Evolutionary conservation across 148 eudicot species (phyloP).

Genomic region (Rhododendron simsii): DNA sequence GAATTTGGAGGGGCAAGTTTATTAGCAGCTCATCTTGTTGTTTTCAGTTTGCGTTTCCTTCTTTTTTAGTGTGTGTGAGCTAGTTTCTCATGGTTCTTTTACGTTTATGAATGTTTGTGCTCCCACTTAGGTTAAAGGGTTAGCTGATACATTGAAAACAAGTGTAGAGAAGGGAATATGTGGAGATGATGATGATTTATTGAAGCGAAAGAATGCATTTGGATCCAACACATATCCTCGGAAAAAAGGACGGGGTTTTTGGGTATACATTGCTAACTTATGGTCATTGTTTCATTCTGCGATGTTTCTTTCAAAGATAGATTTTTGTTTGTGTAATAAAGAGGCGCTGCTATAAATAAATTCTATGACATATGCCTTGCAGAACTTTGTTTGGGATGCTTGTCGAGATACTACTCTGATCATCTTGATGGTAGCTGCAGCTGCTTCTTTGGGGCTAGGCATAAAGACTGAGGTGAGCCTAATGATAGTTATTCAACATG

Average conservation of each 20-base stretch:
- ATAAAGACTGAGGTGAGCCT: slow-evolving; percentile 84
- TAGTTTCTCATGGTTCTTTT: not conserved
- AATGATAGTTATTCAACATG: not conserved
- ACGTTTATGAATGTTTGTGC: not conserved
- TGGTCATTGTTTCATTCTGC: not conserved
- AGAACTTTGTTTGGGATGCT: slow-evolving; percentile 92
- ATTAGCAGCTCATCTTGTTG: not conserved
- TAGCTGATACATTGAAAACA: slow-evolving; percentile 54
- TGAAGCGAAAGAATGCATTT: slow-evolving; percentile 53
- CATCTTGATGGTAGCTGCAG: slow-evolving; percentile 94
- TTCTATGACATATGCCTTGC: not conserved
- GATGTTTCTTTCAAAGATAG: not conserved
- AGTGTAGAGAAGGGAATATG: slow-evolving; percentile 62
- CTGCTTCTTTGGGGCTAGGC: slow-evolving; percentile 87
- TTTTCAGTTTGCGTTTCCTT: not conserved
- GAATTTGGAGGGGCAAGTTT: slow-evolving; percentile 70
- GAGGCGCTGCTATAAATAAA: not conserved
- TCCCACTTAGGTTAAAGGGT: slow-evolving; percentile 50
- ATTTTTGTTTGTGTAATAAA: not conserved
- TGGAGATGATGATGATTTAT: slow-evolving; percentile 56
- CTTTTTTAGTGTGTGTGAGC: not conserved
- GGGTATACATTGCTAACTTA: slow-evolving; percentile 34
- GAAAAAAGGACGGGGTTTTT: slow-evolving; percentile 76
- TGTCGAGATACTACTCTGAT: slow-evolving; percentile 83
- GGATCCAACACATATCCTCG: slow-evolving; percentile 93